These are phyloP conservation scores for Kernera saxatilis DNA, from an alignment of 345 rosid genomes.

Conservation along the genomic window DNA sequence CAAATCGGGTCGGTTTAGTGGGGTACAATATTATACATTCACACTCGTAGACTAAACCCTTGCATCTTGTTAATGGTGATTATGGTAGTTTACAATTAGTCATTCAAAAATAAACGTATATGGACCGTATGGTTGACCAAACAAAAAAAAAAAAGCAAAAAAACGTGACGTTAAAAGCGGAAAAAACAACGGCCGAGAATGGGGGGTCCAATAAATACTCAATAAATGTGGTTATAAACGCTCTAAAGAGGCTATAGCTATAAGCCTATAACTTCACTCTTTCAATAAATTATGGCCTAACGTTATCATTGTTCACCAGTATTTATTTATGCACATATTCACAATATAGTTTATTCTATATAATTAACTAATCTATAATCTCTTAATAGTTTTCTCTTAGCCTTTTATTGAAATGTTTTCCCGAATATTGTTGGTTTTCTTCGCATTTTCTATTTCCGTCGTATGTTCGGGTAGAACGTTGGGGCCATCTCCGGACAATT, in stretches of 20 bases:
- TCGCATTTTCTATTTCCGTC: background rate
- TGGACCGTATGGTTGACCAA: too few relatives aligned
- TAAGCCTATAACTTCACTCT: background rate
- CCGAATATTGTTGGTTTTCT: background rate
- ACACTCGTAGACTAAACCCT: background rate
- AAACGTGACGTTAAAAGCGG: background rate
- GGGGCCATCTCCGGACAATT: background rate
- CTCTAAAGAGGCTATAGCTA: background rate
- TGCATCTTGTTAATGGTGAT: background rate
- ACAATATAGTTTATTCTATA: background rate
- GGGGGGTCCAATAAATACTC: background rate
- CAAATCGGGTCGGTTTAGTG: too few relatives aligned
- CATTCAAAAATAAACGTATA: too few relatives aligned
- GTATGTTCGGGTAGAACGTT: constrained; percentile 4
- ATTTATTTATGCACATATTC: background rate
- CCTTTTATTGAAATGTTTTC: background rate
- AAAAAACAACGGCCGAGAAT: background rate
- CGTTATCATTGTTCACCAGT: background rate
- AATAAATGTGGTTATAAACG: background rate
- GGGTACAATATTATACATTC: background rate
- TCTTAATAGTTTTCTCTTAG: background rate
- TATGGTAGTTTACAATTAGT: too few relatives aligned
- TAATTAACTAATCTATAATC: background rate
- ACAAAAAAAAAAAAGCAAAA: too few relatives aligned
- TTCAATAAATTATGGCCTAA: background rate